Conservation (phyloP, 495 filamentous ascomycete genomes). For the Apiosordaria backusii region DNA sequence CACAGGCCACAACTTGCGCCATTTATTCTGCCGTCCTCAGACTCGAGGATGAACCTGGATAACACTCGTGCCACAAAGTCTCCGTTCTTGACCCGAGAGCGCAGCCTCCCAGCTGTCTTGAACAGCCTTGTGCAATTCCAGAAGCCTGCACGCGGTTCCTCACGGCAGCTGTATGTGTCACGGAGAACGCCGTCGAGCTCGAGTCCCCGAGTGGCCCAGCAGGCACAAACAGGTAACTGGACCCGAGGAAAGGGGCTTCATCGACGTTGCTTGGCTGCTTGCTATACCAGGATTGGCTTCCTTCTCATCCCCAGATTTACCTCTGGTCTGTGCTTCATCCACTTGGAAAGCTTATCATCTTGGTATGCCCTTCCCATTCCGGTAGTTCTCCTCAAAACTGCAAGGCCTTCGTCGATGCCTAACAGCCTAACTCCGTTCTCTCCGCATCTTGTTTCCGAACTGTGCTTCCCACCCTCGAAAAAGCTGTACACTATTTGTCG, state of each 20-base stretch:
- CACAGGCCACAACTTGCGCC: background rate
- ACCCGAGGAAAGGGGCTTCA: background rate
- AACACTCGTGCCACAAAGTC: background rate
- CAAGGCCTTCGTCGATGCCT: background rate
- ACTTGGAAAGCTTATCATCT: background rate
- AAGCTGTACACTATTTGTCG: background rate
- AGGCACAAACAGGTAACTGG: background rate
- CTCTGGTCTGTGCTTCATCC: background rate
- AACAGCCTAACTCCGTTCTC: background rate
- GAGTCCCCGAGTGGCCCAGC: background rate
- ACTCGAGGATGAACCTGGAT: background rate
- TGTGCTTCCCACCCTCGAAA: background rate
- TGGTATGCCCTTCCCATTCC: background rate
- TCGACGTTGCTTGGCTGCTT: background rate
- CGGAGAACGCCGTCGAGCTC: background rate
- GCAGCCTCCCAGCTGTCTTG: background rate
- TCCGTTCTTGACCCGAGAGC: background rate
- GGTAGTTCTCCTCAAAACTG: background rate
- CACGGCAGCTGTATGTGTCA: background rate
- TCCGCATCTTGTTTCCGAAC: background rate
- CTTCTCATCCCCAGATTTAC: background rate
- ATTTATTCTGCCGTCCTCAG: conserved; percentile 1
- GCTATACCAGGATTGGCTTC: background rate
- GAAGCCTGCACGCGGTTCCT: background rate
- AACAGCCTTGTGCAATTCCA: background rate